Percentiles rank a stretch among this genome's conserved stretches.
Evolutionary conservation across 106 monocot species (phyloP).

Genomic region (Dendrobium nobile): DNA sequence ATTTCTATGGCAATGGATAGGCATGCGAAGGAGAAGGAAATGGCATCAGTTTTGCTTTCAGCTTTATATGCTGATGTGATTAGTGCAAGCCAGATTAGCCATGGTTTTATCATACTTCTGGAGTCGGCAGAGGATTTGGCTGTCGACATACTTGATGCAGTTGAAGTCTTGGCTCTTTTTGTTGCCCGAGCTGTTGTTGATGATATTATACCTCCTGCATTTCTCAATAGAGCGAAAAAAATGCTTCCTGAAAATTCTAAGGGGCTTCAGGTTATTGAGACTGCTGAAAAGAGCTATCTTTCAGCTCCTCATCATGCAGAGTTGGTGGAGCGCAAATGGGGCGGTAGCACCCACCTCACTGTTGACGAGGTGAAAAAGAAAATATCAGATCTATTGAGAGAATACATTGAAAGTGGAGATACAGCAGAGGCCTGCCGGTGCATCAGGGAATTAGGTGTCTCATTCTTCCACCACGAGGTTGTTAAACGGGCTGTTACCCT

Average conservation of each 20-base stretch:
- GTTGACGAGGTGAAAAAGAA: slow-evolving; percentile 90
- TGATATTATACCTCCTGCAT: slow-evolving; percentile 87
- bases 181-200: slow-evolving; percentile 94
- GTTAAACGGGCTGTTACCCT: slow-evolving; percentile 78
- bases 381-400: slow-evolving; percentile 64
- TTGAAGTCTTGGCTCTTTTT: slow-evolving; percentile 85
- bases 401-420: slow-evolving; percentile 66
- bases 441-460: slow-evolving; percentile 76
- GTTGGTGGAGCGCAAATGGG: slow-evolving; percentile 81
- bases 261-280: slow-evolving; percentile 59
- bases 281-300: slow-evolving; percentile 93
- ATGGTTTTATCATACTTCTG: slow-evolving; percentile 75
- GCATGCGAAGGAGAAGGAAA: slow-evolving; percentile 96
- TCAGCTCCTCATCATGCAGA: slow-evolving; percentile 96
- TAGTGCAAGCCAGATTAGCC: slow-evolving; percentile 58
- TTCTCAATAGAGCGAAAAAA: slow-evolving; percentile 47
- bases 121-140: slow-evolving; percentile 84
- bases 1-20: slow-evolving; percentile 94
- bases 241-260: slow-evolving; percentile 48
- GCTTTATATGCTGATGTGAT: slow-evolving; percentile 72
- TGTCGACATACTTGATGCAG: slow-evolving; percentile 75
- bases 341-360: slow-evolving; percentile 81
- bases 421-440: slow-evolving; percentile 81
- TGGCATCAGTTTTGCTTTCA: slow-evolving; percentile 90
- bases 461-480: slow-evolving; percentile 96